Base-by-base conservation (phyloP, 805 yeast species). In the Cyberlindnera maclurae region DNA sequence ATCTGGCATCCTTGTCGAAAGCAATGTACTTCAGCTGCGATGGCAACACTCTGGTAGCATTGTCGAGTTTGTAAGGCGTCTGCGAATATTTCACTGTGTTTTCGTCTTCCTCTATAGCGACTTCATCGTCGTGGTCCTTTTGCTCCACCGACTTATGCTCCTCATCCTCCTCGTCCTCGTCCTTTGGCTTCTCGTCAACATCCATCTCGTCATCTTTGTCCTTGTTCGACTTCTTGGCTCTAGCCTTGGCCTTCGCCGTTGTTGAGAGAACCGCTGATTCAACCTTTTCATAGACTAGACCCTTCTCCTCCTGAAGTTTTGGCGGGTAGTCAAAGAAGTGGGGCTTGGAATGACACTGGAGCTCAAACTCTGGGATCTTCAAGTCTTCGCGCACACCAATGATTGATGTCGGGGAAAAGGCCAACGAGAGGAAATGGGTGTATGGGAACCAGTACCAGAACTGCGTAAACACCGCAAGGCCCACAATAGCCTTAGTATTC, bases 381-480 rank as follows among this genome's bases (percentile, higher is more conserved):
- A 90, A 72, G 60, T 89, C 95, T 44, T 75, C 82, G 41, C 80
- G 78, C 11, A 93, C 84, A 47, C 96, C 96, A 49, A 86, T 78
- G 15, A 90, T 74, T 6, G 94, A 77, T 2, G 97, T 93, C 38
- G 98, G 96, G 8, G 93, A 75, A 64, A 89, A 89, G 27, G 97
- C 86, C 49, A 93, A 73, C 15, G 94, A 80, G 53, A 93, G 67
- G 67, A 93, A 93, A 63, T 93, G 97, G 2, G 97, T 77, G 42
- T 89, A 72, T 43, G 98, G 98, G 77, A 81, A 93, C 98, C 98
- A 93, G 64, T 88, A 86, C 98, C 98, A 93, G 58, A 84, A 85
- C 66, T 93, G 98, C 10, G 83, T 68, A 58, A 93, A 93, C 43
- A 93, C 75, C 0, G 93, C 79, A 49, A 93, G 67, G 29, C 98